A percentile compares a stretch with the other conserved stretches of the same genome.
Evolutionary conservation across 371 early-diverging fungal species (phyloP).

Genomic region (Choanephora cucurbitarum): DNA sequence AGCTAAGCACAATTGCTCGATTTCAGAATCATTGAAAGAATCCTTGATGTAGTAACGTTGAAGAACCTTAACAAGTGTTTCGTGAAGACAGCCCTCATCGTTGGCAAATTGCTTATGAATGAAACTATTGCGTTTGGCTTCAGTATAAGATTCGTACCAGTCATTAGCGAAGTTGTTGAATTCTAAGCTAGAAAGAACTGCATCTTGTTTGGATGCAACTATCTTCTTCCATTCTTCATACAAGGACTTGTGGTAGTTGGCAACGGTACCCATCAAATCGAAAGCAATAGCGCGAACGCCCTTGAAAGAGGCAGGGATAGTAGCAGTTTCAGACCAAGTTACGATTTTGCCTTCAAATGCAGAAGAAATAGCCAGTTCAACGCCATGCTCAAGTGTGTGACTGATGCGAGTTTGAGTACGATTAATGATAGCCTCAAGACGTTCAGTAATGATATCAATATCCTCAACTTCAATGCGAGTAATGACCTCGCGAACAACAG

Average conservation of each 20-base stretch:
- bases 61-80: slow-evolving; percentile 28
- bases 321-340: slow-evolving; percentile 42
- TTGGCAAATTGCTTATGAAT: slow-evolving; percentile 13
- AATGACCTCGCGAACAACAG: slow-evolving; percentile 31
- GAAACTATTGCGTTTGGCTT: slow-evolving; percentile 23
- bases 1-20: slow-evolving; percentile 23
- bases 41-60: slow-evolving; percentile 29
- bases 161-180: slow-evolving; percentile 27
- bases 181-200: slow-evolving; percentile 22
- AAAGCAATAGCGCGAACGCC: slow-evolving; percentile 37
- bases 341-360: slow-evolving; percentile 47
- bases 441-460: slow-evolving; percentile 20
- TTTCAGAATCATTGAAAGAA: slow-evolving; percentile 22
- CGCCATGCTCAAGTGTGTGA: slow-evolving; percentile 34
- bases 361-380: slow-evolving; percentile 32
- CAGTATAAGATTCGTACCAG: slow-evolving; percentile 32
- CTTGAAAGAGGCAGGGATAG: slow-evolving; percentile 36
- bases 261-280: slow-evolving; percentile 41
- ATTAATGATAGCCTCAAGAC: slow-evolving; percentile 21
- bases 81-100: slow-evolving; percentile 31
- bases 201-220: slow-evolving; percentile 25
- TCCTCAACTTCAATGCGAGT: slow-evolving; percentile 32
- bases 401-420: slow-evolving; percentile 34
- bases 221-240: slow-evolving; percentile 28
- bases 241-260: slow-evolving; percentile 31